Conservation (phyloP, 2,329 filamentous ascomycete species). For the Aspergillus aculeatinus region DNA sequence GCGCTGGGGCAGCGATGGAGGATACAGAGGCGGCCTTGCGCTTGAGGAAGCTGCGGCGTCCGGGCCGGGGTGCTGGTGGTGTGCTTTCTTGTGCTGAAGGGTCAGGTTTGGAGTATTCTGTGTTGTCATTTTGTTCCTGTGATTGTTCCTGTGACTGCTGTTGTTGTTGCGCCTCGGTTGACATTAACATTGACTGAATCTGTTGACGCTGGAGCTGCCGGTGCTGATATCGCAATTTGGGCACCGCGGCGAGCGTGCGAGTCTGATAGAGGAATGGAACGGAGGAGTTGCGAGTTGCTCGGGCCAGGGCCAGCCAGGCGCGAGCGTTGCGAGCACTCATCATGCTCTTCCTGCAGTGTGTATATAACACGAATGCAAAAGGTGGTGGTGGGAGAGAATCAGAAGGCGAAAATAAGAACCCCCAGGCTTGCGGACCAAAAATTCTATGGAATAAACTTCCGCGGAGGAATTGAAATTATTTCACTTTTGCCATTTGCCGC, state of each 20-base stretch:
- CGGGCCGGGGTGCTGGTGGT: conserved; percentile 5
- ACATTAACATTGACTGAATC: neutral
- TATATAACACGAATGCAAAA: neutral
- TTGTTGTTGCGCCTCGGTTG: neutral
- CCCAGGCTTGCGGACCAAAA: neutral
- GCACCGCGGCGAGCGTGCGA: conserved; percentile 51
- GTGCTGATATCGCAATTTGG: conserved; percentile 11
- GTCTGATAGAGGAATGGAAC: conserved; percentile 73
- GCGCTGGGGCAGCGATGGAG: neutral
- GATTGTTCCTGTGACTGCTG: neutral
- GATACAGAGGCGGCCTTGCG: neutral
- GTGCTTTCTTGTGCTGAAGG: neutral
- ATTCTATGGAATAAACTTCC: neutral
- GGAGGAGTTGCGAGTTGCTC: conserved; percentile 38
- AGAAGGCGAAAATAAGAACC: neutral
- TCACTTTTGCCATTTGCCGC: neutral
- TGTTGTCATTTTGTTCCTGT: neutral
- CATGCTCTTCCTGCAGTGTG: neutral
- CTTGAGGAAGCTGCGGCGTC: conserved; percentile 19
- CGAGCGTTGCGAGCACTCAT: conserved; percentile 35
- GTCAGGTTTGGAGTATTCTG: neutral
- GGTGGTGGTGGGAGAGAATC: no score
- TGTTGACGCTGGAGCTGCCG: neutral
- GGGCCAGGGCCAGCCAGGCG: conserved; percentile 29
- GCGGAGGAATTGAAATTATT: neutral